phyloP scores from a whole-genome alignment of 305 asterid species.

The Caryopteris hybrid region DNA sequence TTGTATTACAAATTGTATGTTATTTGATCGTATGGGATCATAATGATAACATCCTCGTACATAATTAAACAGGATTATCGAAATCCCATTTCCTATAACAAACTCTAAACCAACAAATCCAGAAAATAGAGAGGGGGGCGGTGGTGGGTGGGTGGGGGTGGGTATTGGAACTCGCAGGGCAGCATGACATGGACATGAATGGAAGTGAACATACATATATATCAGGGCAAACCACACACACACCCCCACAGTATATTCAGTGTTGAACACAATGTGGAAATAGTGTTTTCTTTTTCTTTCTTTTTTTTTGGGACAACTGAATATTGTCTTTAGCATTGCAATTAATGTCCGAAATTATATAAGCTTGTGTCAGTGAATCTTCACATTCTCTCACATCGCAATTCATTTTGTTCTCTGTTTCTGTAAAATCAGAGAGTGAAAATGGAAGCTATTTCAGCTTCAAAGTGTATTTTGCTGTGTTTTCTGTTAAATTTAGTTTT shows the following conservation, averaged over 20 bases:
- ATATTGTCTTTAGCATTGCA: conserved; percentile 5
- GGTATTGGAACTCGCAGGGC: no score
- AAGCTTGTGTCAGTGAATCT: conserved; percentile 32
- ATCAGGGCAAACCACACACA: not conserved
- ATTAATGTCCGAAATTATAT: conserved; percentile 9
- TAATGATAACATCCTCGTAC: no score
- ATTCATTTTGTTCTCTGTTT: conserved; percentile 3
- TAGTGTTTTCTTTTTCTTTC: no score
- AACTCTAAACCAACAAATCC: no score
- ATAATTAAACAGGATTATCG: no score
- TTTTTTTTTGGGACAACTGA: no score
- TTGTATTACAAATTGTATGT: no score
- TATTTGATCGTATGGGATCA: no score
- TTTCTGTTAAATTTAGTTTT: conserved; percentile 27
- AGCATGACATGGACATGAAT: conserved; percentile 20
- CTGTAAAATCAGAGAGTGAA: conserved; percentile 3
- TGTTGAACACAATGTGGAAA: conserved; percentile 9
- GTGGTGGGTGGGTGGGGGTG: not conserved
- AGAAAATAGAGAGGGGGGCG: no score
- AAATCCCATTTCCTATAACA: no score
- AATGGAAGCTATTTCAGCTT: conserved; percentile 51
- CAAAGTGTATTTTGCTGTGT: conserved; percentile 36
- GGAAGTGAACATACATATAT: conserved; percentile 3
- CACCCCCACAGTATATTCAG: conserved; percentile 1
- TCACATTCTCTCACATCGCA: conserved; percentile 19